Percentiles rank a stretch among this genome's conserved stretches.
Conservation (phyloP, 116 monocot species). For the Cymodocea nodosa region DNA sequence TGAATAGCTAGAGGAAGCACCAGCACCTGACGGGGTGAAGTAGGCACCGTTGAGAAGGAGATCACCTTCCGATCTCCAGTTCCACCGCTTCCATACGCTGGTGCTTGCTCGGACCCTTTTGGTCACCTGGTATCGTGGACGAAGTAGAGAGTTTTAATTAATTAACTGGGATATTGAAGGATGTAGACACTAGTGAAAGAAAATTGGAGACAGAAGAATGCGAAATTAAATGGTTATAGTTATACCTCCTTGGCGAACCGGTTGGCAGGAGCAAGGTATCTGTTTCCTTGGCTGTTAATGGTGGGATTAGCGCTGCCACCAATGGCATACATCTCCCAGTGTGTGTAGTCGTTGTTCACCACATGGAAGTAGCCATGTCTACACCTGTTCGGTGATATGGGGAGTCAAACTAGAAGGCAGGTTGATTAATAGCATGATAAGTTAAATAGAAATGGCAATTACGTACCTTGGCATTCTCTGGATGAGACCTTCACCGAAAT, state of each 20-base stretch:
- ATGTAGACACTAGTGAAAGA: background rate
- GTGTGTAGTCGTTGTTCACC: conserved; percentile 50
- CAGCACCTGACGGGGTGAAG: conserved; percentile 57
- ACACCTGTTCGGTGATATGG: conserved; percentile 9
- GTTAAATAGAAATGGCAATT: background rate
- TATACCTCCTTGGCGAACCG: conserved; percentile 39
- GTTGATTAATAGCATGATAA: background rate
- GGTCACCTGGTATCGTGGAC: conserved; percentile 37
- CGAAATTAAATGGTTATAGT: too few relatives aligned
- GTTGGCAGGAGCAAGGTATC: conserved; percentile 40
- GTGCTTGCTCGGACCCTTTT: conserved; percentile 54
- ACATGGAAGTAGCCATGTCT: conserved; percentile 56
- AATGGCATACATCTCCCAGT: conserved; percentile 61
- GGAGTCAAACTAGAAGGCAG: conserved; percentile 9
- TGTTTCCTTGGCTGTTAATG: conserved; percentile 53
- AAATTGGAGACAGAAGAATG: too few relatives aligned
- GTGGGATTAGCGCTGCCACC: conserved; percentile 49
- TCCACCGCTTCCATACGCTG: conserved; percentile 56
- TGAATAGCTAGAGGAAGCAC: conserved; percentile 37
- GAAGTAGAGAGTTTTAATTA: background rate
- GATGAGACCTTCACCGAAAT: conserved; percentile 72
- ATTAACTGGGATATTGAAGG: background rate
- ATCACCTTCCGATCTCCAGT: conserved; percentile 96
- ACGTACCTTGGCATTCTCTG: conserved; percentile 77
- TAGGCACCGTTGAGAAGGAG: conserved; percentile 78